These are phyloP conservation scores for Neofusicoccum ribis DNA, from an alignment of 2,329 filamentous ascomycete species.

Conservation along the genomic window DNA sequence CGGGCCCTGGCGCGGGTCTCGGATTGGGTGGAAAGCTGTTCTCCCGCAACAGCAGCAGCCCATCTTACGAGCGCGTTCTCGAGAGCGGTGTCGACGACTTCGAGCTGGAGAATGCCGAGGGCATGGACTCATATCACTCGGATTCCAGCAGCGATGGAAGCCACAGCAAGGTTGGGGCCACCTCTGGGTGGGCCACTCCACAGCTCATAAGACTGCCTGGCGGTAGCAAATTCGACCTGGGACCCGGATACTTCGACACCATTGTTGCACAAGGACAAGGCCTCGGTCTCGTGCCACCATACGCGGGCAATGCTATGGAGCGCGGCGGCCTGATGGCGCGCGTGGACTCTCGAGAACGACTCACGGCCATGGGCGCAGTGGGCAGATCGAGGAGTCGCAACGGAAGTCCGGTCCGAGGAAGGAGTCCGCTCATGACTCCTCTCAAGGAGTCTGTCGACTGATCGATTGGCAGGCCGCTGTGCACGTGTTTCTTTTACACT, in stretches of 20 bases:
- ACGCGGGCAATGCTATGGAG: slow-evolving; percentile 49
- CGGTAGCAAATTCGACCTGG: slow-evolving; percentile 20
- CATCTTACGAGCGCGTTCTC: slow-evolving; percentile 75
- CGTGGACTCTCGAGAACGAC: slow-evolving; percentile 81
- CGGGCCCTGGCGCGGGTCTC: slow-evolving; percentile 22
- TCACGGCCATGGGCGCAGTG: slow-evolving; percentile 59
- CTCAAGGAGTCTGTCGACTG: slow-evolving; percentile 39
- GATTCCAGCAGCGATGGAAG: slow-evolving; percentile 56
- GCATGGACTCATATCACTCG: slow-evolving; percentile 42
- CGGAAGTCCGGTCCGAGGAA: slow-evolving; percentile 49
- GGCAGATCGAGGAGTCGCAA: slow-evolving; percentile 52
- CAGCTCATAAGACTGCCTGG: slow-evolving; percentile 48
- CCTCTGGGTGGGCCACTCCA: slow-evolving; percentile 69
- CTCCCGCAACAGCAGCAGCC: slow-evolving; percentile 55
- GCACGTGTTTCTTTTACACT: slow-evolving; percentile 1
- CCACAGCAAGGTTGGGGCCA: slow-evolving; percentile 58
- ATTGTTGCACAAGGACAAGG: slow-evolving; percentile 32
- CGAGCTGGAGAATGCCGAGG: slow-evolving; percentile 69
- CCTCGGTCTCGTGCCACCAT: slow-evolving; percentile 32
- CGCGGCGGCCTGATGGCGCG: slow-evolving; percentile 74
- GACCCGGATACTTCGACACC: slow-evolving; percentile 28
- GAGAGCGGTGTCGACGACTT: slow-evolving; percentile 73
- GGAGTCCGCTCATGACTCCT: slow-evolving; percentile 38
- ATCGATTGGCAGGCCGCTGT: slow-evolving; percentile 15
- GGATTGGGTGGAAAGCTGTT: slow-evolving; percentile 25